phyloP scores from a whole-genome alignment of 768 basidiomycete genomes.

The Asterophora parasitica region DNA sequence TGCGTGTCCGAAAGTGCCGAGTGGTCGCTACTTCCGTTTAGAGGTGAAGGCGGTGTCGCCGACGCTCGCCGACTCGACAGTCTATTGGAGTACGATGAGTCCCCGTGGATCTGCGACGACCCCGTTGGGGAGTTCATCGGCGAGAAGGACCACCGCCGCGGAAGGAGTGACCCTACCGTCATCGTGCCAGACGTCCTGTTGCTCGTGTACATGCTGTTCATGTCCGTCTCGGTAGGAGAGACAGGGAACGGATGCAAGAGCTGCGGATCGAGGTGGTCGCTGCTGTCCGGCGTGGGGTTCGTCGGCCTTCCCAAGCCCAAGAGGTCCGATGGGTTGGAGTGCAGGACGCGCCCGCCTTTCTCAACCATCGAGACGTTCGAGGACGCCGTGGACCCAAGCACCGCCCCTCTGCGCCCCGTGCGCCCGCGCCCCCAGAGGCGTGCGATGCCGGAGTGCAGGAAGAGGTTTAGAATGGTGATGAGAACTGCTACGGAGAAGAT shows the following conservation, averaged over 20 bases:
- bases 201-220: constrained; percentile 27
- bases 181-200: constrained; percentile 30
- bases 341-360: constrained; percentile 24
- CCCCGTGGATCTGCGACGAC: constrained; percentile 14
- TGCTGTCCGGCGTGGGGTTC: constrained; percentile 52
- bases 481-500: constrained; percentile 69
- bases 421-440: constrained; percentile 24
- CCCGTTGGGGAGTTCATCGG: constrained; percentile 15
- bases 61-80: constrained; percentile 3
- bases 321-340: constrained; percentile 11
- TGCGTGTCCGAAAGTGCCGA: too few relatives aligned
- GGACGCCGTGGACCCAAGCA: constrained; percentile 17
- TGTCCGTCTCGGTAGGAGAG: constrained; percentile 33
- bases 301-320: constrained; percentile 32
- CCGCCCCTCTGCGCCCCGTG: neutral
- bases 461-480: constrained; percentile 62
- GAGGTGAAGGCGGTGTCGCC: neutral
- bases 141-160: constrained; percentile 35
- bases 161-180: constrained; percentile 34
- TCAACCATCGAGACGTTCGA: constrained; percentile 33
- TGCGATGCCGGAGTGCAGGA: constrained; percentile 43
- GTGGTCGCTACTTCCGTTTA: neutral
- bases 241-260: constrained; percentile 43
- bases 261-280: constrained; percentile 33
- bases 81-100: constrained; percentile 7